Base-by-base conservation (phyloP, 306 rosid species). In the Cercis canadensis region DNA sequence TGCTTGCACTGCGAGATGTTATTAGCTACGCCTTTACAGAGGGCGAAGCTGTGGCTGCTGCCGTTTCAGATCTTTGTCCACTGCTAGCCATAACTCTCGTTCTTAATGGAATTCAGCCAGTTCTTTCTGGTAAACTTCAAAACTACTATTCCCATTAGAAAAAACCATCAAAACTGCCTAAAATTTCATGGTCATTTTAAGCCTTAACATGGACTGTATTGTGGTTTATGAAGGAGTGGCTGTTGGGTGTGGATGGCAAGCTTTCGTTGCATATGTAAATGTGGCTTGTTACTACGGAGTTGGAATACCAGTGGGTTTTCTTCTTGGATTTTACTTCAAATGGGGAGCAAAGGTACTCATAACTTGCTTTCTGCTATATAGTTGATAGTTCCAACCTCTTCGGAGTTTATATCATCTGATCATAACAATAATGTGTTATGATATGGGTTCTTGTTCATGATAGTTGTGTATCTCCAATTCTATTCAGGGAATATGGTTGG, bases 211-310 rank as follows among this genome's bases (percentile, higher is more conserved):
- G 29, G 29, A 24, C 29, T 24, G 29, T 24, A 24, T 11, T 41
- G n/a, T 11, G 2, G 6, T 40, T 4, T 11, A 21, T 76, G 82
- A 36, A 92, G 98, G 98, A 39, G 97, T 92, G 76, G 98, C 98
- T 4, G 91, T 92, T 81, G 98, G 98, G 60, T 90, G 98, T 36
- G 98, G 97, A 78, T 92, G 98, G 97, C 98, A 92, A 74, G 40
- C 90, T 4, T 88, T 90, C 34, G 98, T 90, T 44, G 98, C 98
- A 0, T 92, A 85, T 52, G 89, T 92, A 5, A 92, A 92, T 39
- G 83, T 90, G 36, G 91, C 93, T 1, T 85, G 92, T 58, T 90
- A 88, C 52, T 88, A 87, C 58, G 77, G 86, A 56, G 36, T 90
- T 62, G 97, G 97, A 19, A 71, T 91, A 46, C 97, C 97, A 0